Evolutionary conservation across 805 yeast genomes (phyloP).

Genomic region (Cyberlindnera lachancei): DNA sequence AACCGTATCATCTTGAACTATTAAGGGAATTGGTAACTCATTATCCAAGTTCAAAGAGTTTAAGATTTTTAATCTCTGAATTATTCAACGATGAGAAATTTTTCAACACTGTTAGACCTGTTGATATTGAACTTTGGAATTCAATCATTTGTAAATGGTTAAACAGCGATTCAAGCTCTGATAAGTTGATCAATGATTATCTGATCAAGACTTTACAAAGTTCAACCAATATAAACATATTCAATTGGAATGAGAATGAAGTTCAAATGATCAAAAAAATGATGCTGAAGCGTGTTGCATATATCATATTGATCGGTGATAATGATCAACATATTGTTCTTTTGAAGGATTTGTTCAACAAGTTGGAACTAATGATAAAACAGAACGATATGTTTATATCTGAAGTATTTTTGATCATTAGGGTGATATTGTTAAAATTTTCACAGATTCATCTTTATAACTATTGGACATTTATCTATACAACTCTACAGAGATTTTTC

Average conservation of each 20-base stretch:
- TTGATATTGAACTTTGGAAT: slow-evolving; percentile 40
- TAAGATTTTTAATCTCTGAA: slow-evolving; percentile 64
- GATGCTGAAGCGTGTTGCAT: slow-evolving; percentile 56
- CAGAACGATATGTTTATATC: slow-evolving; percentile 27
- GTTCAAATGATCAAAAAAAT: slow-evolving; percentile 47
- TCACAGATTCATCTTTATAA: slow-evolving; percentile 57
- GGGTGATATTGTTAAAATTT: slow-evolving; percentile 59
- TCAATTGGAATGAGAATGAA: slow-evolving; percentile 61
- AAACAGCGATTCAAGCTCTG: slow-evolving; percentile 45
- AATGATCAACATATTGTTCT: slow-evolving; percentile 45
- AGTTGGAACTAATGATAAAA: slow-evolving; percentile 34
- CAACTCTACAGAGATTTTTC: slow-evolving; percentile 51
- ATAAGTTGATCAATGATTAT: slow-evolving; percentile 48
- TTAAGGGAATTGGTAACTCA: slow-evolving; percentile 26
- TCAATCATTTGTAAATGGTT: slow-evolving; percentile 57
- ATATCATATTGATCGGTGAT: slow-evolving; percentile 54
- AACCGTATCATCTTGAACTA: slow-evolving; percentile 37
- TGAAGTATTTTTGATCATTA: slow-evolving; percentile 48
- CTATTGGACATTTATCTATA: slow-evolving; percentile 62
- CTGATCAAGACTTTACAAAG: slow-evolving; percentile 35
- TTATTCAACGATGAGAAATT: slow-evolving; percentile 53
- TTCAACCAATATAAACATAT: slow-evolving; percentile 45
- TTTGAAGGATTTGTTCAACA: slow-evolving; percentile 39
- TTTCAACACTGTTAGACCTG: slow-evolving; percentile 32
- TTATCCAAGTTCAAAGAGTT: slow-evolving; percentile 35